Evolutionary conservation across 768 basidiomycete genomes (phyloP), one percentile per base, ranked within the genome.

Genomic region (Polyporus arcularius): DNA sequence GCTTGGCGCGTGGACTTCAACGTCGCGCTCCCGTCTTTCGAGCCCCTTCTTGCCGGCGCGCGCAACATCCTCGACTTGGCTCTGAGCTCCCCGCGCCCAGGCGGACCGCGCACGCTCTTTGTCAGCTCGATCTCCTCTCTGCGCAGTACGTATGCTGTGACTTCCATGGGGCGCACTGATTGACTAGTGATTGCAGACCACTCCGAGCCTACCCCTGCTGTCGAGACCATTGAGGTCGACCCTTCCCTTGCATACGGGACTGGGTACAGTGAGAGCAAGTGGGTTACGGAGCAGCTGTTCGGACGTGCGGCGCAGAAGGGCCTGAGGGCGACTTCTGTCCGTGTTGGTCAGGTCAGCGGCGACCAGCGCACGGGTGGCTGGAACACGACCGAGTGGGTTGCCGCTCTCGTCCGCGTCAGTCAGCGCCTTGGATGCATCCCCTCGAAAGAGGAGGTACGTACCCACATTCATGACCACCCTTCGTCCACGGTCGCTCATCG

Each of bases 1-100:
- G 79, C 76, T 0, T 80, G 77, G 79, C 63, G 71, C 11, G 67
- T 81, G 4, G 73, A 82, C 51, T 80, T 80, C 62, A 79, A 81
- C 39, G 60, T 75, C 5, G 69, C 74, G 0, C 65, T 80, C 4
- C 41, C 61, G 0, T 78, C 78, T 1, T 80, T 74, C 56, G 76
- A 80, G 53, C 64, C 73, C 0, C 71, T 75, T 39, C 54, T 82
- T 40, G 70, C 68, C 0, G 75, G 64, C 2, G 48, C 62, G 31
- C 64, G 64, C 43, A 58, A 61, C 26, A 15, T 65, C 31, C 49
- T 67, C 45, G 64, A 67, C 45, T 59, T 67, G 28, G 58, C 64
- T 7, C 43, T 67, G 4, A 46, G 18, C 32, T 65, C 67, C 3
- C 53, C 59, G 4, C n/a, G 57, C 12, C 56, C 58, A 5, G 50